These are phyloP conservation scores for Melaleuca quinquenervia DNA, from an alignment of 345 rosid genomes.

Conservation along the genomic window DNA sequence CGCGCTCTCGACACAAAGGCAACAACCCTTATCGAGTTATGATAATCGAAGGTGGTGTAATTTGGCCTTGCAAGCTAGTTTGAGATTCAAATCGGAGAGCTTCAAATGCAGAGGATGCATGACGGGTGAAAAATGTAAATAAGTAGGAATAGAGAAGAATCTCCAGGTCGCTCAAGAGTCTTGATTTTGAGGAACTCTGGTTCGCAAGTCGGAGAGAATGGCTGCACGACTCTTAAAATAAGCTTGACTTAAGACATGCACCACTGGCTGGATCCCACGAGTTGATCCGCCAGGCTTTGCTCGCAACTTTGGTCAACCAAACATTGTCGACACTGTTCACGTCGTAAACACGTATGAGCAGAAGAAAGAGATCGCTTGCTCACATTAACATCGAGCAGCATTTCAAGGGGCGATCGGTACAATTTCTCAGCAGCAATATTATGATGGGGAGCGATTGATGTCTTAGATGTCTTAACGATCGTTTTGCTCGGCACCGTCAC, in stretches of 20 bases:
- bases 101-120: not conserved
- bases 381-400: not conserved
- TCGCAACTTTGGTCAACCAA: not conserved
- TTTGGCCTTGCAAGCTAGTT: not conserved
- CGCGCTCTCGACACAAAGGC: not conserved
- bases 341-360: not conserved
- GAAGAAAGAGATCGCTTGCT: not conserved
- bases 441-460: not conserved
- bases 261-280: not conserved
- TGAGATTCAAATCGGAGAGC: not conserved
- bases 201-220: not conserved
- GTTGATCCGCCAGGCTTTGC: not conserved
- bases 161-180: too few relatives aligned
- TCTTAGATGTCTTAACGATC: not conserved
- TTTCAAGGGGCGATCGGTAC: not conserved
- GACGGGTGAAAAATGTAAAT: not conserved
- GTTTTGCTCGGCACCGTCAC: not conserved
- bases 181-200: not conserved
- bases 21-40: not conserved
- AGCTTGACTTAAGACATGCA: not conserved
- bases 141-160: too few relatives aligned
- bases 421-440: not conserved
- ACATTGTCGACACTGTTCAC: too few relatives aligned
- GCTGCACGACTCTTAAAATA: not conserved
- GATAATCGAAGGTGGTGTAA: not conserved